phyloP scores from a whole-genome alignment of 768 basidiomycete genomes.

The Melanogaster broomeanus region DNA sequence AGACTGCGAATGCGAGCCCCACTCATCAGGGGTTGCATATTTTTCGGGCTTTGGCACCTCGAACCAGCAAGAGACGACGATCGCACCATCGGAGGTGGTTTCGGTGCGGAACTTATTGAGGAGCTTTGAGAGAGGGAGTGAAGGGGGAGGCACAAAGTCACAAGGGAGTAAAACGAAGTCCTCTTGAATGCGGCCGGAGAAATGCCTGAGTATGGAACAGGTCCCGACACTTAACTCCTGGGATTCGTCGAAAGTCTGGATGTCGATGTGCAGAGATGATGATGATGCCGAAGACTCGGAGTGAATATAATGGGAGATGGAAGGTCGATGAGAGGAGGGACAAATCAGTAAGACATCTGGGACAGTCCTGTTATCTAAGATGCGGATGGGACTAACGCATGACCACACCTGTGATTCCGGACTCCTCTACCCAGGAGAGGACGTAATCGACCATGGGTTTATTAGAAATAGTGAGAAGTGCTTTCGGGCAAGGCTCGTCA shows the following conservation, averaged over 20 bases:
- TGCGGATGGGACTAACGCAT: not conserved
- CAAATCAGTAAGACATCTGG: slow-evolving; percentile 87
- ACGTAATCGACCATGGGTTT: slow-evolving; percentile 84
- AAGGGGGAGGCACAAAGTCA: slow-evolving; percentile 81
- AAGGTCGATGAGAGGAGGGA: slow-evolving; percentile 70
- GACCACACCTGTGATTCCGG: slow-evolving; percentile 74
- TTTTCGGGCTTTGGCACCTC: slow-evolving; percentile 53
- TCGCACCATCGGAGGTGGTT: slow-evolving; percentile 57
- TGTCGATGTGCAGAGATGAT: slow-evolving; percentile 68
- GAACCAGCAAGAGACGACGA: slow-evolving; percentile 72
- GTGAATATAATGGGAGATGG: slow-evolving; percentile 83
- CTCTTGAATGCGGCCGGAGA: slow-evolving; percentile 70
- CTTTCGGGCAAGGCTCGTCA: slow-evolving; percentile 83
- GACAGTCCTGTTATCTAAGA: slow-evolving; percentile 8
- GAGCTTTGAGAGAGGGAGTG: slow-evolving; percentile 66
- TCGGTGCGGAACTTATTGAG: slow-evolving; percentile 85
- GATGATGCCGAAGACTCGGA: slow-evolving; percentile 66
- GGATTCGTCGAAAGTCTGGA: slow-evolving; percentile 81
- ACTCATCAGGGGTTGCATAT: slow-evolving; percentile 60
- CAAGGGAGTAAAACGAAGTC: slow-evolving; percentile 92
- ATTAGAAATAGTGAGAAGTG: slow-evolving; percentile 85
- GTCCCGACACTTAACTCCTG: slow-evolving; percentile 68
- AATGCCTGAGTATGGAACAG: slow-evolving; percentile 74
- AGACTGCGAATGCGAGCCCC: slow-evolving; percentile 50
- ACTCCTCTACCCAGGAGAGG: slow-evolving; percentile 84